Percentiles rank a stretch among this genome's conserved stretches.
Conservation (phyloP, 2,329 filamentous ascomycete genomes). For the Cordyceps cicadae region DNA sequence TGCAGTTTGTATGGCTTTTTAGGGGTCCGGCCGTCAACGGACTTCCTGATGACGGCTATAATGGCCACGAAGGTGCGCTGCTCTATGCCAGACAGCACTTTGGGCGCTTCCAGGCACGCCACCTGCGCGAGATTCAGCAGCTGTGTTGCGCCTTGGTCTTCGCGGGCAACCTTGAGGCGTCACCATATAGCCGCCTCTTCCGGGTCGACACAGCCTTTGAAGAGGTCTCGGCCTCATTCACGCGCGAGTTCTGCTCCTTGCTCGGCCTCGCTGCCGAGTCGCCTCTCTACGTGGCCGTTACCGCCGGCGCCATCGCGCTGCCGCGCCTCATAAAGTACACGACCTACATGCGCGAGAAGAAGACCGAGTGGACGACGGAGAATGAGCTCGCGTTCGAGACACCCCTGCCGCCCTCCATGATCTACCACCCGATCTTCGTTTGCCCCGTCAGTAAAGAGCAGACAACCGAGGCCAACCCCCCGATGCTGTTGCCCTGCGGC, state of each 20-base stretch:
- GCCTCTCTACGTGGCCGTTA: slow-evolving; percentile 85
- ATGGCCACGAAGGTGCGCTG: slow-evolving; percentile 58
- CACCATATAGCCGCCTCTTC: slow-evolving; percentile 75
- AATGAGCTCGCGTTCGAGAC: slow-evolving; percentile 80
- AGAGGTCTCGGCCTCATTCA: slow-evolving; percentile 80
- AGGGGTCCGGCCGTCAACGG: slow-evolving; percentile 50
- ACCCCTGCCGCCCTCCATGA: slow-evolving; percentile 49
- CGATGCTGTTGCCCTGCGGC: slow-evolving; percentile 94
- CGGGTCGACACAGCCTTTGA: slow-evolving; percentile 68
- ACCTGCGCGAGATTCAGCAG: slow-evolving; percentile 70
- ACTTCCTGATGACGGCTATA: slow-evolving; percentile 42
- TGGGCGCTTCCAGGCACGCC: slow-evolving; percentile 61
- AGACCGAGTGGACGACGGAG: slow-evolving; percentile 89
- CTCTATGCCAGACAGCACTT: slow-evolving; percentile 72
- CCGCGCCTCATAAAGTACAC: slow-evolving; percentile 85
- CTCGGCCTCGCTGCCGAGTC: slow-evolving; percentile 85
- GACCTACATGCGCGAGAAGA: slow-evolving; percentile 76
- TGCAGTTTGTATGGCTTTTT: slow-evolving; percentile 88
- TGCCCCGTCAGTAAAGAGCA: slow-evolving; percentile 97
- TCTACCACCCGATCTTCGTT: slow-evolving; percentile 95
- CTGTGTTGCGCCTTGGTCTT: slow-evolving; percentile 77
- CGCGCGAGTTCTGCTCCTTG: slow-evolving; percentile 86
- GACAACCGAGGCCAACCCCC: slow-evolving; percentile 83
- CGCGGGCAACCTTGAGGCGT: slow-evolving; percentile 61
- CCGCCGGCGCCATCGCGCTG: slow-evolving; percentile 84